Evolutionary conservation across 2,329 filamentous ascomycete genomes (phyloP), one percentile per base, ranked within the genome.

Genomic region (Pseudofabraea citricarpa): DNA sequence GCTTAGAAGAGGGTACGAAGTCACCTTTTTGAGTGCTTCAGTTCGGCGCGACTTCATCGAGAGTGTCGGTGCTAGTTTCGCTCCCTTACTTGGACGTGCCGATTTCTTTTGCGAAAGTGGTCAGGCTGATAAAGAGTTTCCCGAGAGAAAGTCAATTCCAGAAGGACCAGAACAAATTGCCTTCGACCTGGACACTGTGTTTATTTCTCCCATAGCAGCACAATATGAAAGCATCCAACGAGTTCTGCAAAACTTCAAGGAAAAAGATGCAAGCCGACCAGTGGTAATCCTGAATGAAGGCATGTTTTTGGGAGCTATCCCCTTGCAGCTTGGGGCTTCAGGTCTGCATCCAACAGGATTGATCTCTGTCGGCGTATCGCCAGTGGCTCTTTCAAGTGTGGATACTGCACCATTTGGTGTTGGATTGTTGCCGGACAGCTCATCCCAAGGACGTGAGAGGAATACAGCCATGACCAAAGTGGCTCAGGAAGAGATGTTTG

Each of bases 261-360:
- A 55, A 4, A 42, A 57, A 2, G 55, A 66, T 23, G 58, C 62
- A 3, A 42, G 44, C 4, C 59, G 64, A 5, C 56, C 68, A 20
- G 57, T 74, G 26, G 47, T 75, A 22, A 50, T 72, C 7, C 41
- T 75, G 15, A 60, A 60, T 20, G 72, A 75, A 49, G 56, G 58
- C 2, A 51, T 60, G 4, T 65, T 61, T 39, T 56, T 64, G 38
- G 70, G 66, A 0, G 48, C 60, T 9, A 48, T 62, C 1, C 65
- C 70, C 0, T 59, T 68, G 37, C 47, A 55, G 4, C 53, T 62
- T 31, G 67, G 67, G 65, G 43, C 69, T 57, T 12, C 58, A 49
- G 52, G 71, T 58, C 16, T 73, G 56, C 47, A 49, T 47, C 43
- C 57, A 38, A 12, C 59, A 59, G 15, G 66, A 58, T 55, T 58